A percentile compares a stretch with the other conserved stretches of the same genome.
phyloP scores from a whole-genome alignment of 768 basidiomycete species.

The Lentinula lateritia region DNA sequence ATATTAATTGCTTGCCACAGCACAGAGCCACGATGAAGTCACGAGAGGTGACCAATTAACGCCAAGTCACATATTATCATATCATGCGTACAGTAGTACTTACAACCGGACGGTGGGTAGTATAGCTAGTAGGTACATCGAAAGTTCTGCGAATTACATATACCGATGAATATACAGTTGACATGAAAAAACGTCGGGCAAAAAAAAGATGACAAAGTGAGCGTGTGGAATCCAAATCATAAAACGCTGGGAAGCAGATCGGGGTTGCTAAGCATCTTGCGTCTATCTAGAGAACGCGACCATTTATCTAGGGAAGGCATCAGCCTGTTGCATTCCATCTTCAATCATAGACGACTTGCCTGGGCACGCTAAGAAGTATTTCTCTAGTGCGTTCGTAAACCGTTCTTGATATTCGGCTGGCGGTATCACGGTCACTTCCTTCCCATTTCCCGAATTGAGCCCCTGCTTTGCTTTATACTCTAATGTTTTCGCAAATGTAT shows the following conservation, averaged over 20 bases:
- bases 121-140: too few relatives aligned
- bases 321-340: neutral
- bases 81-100: too few relatives aligned
- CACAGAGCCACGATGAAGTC: neutral
- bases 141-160: neutral
- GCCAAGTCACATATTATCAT: neutral
- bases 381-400: slow-evolving; percentile 65
- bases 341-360: slow-evolving; percentile 30
- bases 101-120: too few relatives aligned
- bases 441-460: slow-evolving; percentile 46
- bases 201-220: neutral
- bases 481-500: slow-evolving; percentile 80
- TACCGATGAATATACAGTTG: neutral
- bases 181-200: neutral
- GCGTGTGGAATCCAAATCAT: slow-evolving; percentile 12
- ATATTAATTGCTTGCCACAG: neutral
- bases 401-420: slow-evolving; percentile 77
- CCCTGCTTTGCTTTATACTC: slow-evolving; percentile 84
- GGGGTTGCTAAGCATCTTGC: slow-evolving; percentile 31
- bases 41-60: neutral
- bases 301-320: slow-evolving; percentile 22
- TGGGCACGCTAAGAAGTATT: slow-evolving; percentile 75
- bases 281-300: slow-evolving; percentile 39
- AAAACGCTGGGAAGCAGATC: slow-evolving; percentile 38
- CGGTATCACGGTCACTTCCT: slow-evolving; percentile 77